Evolutionary conservation across 2,329 filamentous ascomycete genomes (phyloP), one percentile per base, ranked within the genome.

Genomic region (Talaromyces marneffei): DNA sequence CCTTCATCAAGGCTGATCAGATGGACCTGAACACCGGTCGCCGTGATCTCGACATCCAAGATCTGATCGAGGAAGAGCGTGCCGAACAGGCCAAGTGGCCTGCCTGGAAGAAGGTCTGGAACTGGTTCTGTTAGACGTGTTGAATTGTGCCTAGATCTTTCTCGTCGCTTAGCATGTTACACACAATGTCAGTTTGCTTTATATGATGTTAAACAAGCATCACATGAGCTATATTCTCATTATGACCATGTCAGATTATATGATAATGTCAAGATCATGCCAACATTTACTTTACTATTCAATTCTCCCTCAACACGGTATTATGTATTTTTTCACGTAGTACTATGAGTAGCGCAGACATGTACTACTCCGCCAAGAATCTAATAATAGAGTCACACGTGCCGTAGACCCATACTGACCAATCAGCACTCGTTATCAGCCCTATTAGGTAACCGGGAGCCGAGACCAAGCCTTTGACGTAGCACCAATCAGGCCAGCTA

Each of bases 1-100:
- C 80, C 1, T 80, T 91, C 61, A 82, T 96, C 46, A 80, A 82
- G 18, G 76, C 83, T 35, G 79, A 82, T 56, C 88, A 95, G 65
- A 95, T 97, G 87, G 92, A 97, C 75, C 77, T 97, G 64, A 85
- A 88, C 63, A 96, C 92, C 0, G 93, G 93, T 2, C 85, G 92
- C 29, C 82, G 92, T 27, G 91, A 96, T 70, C 83, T 97, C 62
- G 92, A 96, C 72, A 77, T 97, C 48, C 85, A 87, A 29, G 85
- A 89, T 63, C 77, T 97, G 55, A 80, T 95, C 55, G 87, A 87
- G 44, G 89, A 96, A 73, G 93, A 97, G 79, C 78, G 82, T 40
- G 87, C 89, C 57, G 92, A 97, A 78, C 80, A 82, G 68, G 83
- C 81, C 33, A 72, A 75, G 4, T 93, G 90, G 90, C 89, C 90